Evolutionary conservation across 345 rosid species (phyloP).

Genomic region (Boechera stricta): DNA sequence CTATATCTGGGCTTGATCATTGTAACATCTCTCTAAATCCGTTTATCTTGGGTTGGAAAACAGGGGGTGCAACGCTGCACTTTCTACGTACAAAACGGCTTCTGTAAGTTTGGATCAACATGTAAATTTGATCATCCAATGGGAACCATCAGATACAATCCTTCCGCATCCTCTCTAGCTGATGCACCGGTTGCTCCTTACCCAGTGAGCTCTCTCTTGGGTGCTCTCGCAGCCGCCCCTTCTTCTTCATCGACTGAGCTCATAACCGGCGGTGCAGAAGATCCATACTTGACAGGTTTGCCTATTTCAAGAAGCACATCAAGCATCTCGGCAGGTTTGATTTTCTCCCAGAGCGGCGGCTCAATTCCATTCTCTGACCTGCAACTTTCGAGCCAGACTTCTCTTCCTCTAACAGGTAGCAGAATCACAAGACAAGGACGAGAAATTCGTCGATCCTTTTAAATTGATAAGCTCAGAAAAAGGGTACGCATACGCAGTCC

Average conservation of each 20-base stretch:
- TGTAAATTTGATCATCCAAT: slow-evolving; percentile 89
- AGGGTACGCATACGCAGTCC: slow-evolving; percentile 39
- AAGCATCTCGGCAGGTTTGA: slow-evolving; percentile 70
- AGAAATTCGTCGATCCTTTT: slow-evolving; percentile 75
- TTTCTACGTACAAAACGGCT: slow-evolving; percentile 68
- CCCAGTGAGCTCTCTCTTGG: slow-evolving; percentile 76
- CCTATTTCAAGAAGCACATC: slow-evolving; percentile 65
- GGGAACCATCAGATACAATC: slow-evolving; percentile 77
- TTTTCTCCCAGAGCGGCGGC: slow-evolving; percentile 65
- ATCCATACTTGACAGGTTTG: slow-evolving; percentile 57
- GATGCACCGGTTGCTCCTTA: slow-evolving; percentile 89
- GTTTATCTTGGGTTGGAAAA: slow-evolving; percentile 17
- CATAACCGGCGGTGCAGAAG: slow-evolving; percentile 62
- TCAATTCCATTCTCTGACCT: slow-evolving; percentile 67
- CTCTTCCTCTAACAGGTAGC: slow-evolving; percentile 69
- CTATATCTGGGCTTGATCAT: slow-evolving; percentile 14
- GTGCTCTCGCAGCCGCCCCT: slow-evolving; percentile 56
- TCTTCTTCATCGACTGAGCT: slow-evolving; percentile 67
- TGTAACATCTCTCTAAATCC: slow-evolving; percentile 7
- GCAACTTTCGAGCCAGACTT: slow-evolving; percentile 71
- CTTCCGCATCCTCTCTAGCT: slow-evolving; percentile 84
- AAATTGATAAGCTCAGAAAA: slow-evolving; percentile 38
- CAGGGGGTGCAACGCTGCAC: slow-evolving; percentile 71
- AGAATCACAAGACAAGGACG: slow-evolving; percentile 71
- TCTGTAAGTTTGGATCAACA: slow-evolving; percentile 69